Conservation (phyloP, 495 filamentous ascomycete species). For the Jackrogersella minutella region DNA sequence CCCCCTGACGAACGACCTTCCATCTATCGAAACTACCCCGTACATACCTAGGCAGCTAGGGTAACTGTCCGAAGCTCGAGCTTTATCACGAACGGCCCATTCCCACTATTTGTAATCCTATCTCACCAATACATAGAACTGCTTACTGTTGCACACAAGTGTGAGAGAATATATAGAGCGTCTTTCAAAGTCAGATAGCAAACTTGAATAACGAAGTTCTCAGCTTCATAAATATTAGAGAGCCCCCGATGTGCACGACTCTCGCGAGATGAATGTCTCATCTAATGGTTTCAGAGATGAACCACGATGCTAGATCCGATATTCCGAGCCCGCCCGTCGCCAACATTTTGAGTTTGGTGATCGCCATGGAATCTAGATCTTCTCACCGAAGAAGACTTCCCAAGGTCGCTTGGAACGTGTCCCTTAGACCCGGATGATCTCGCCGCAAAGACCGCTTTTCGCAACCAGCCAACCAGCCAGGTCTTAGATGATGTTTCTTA, state of each 20-base stretch:
- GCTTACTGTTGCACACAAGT: constrained; percentile 28
- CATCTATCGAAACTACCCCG: neutral
- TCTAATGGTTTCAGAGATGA: constrained; percentile 4
- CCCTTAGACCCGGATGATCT: neutral
- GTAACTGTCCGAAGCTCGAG: neutral
- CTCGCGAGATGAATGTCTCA: neutral
- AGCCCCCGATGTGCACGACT: neutral
- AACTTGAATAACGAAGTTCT: neutral
- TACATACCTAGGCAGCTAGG: too few species aligned
- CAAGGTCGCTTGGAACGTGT: neutral
- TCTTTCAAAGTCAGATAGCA: neutral
- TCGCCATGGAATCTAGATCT: constrained; percentile 10
- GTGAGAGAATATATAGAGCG: constrained; percentile 12
- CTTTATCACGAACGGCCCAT: neutral
- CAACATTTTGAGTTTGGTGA: constrained; percentile 18
- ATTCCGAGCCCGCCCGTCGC: constrained; percentile 5
- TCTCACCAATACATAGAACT: constrained; percentile 13
- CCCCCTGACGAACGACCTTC: constrained; percentile 3
- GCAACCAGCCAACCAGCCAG: constrained; percentile 2
- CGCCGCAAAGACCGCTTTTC: constrained; percentile 28
- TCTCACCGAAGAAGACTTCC: constrained; percentile 1
- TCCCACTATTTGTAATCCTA: constrained; percentile 22
- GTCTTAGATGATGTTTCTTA: constrained; percentile 2
- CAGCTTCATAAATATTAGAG: constrained; percentile 2
- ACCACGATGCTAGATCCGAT: constrained; percentile 1